These are phyloP conservation scores for Chytridium lagenaria DNA, from an alignment of 371 early-diverging fungal species.

Conservation along the genomic window DNA sequence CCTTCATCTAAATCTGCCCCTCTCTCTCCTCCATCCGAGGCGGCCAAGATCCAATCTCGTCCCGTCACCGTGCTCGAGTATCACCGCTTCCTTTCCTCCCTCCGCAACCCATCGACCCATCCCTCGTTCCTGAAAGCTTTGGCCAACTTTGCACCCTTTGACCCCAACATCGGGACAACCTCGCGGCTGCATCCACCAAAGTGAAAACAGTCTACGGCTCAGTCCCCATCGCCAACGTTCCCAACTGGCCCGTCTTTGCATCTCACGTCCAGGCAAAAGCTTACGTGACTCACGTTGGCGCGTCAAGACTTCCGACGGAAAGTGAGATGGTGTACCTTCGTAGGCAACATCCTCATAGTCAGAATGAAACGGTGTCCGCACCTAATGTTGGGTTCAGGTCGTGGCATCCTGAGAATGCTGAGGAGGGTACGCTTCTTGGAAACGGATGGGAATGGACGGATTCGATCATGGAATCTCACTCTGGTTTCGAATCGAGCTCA, in stretches of 20 bases:
- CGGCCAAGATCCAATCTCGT: constrained; percentile 74
- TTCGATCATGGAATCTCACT: constrained; percentile 63
- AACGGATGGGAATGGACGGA: constrained; percentile 88
- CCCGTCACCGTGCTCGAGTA: constrained; percentile 87
- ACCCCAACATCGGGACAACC: constrained; percentile 65
- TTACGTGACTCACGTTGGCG: constrained; percentile 63
- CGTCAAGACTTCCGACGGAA: constrained; percentile 70
- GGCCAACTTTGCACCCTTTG: constrained; percentile 34
- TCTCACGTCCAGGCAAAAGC: constrained; percentile 70
- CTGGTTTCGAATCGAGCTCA: constrained; percentile 66
- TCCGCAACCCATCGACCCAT: constrained; percentile 36
- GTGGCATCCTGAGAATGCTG: constrained; percentile 41
- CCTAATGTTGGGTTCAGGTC: constrained; percentile 37
- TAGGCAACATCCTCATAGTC: neutral
- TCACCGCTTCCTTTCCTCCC: constrained; percentile 55
- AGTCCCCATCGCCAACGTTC: constrained; percentile 58
- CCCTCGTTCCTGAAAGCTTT: constrained; percentile 15
- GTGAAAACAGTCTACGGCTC: constrained; percentile 74
- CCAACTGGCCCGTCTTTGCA: constrained; percentile 78
- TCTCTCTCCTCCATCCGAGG: constrained; percentile 32
- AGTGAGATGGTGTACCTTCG: constrained; percentile 48
- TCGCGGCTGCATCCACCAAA: constrained; percentile 32
- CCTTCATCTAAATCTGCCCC: too few relatives aligned
- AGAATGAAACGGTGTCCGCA: too few relatives aligned
- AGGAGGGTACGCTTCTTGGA: constrained; percentile 54